These are phyloP conservation scores for Rhipidocladum racemiflorum DNA, from an alignment of 176 grass and related monocot genomes.

Conservation along the genomic window DNA sequence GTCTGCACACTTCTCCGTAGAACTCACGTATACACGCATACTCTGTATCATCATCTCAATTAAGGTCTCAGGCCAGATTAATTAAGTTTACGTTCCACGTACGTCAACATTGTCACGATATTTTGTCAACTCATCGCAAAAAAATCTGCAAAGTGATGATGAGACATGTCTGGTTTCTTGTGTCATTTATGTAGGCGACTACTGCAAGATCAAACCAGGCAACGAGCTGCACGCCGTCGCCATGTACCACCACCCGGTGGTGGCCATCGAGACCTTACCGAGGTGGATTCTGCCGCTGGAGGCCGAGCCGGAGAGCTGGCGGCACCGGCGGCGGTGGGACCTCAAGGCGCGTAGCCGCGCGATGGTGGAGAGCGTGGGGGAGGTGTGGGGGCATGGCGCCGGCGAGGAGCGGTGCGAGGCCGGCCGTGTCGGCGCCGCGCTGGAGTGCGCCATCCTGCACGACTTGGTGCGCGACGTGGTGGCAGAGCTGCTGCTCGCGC, in stretches of 20 bases:
- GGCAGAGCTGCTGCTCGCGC: conserved; percentile 48
- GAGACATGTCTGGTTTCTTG: neutral
- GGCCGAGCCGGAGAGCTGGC: conserved; percentile 27
- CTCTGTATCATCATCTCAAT: neutral
- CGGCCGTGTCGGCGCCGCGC: conserved; percentile 37
- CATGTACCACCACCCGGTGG: conserved; percentile 11
- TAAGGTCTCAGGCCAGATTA: neutral
- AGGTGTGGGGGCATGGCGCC: conserved; percentile 48
- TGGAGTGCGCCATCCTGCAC: conserved; percentile 60
- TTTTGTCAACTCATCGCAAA: neutral
- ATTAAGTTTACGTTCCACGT: conserved; percentile 7
- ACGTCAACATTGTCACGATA: neutral
- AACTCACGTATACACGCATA: neutral
- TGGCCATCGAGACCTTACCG: conserved; percentile 19
- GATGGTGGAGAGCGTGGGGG: conserved; percentile 46
- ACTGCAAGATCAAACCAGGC: conserved; percentile 16
- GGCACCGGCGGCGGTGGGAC: conserved; percentile 34
- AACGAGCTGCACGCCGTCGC: conserved; percentile 19
- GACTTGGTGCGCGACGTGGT: conserved; percentile 62
- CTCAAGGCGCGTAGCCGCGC: conserved; percentile 39
- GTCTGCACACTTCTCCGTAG: neutral
- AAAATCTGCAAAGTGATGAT: neutral
- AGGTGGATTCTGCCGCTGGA: neutral
- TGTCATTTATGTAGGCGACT: conserved; percentile 20
- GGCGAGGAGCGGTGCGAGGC: conserved; percentile 58